Conservation (phyloP, 1,284 basidiomycete genomes). For the Ceratobasidium sp. region DNA sequence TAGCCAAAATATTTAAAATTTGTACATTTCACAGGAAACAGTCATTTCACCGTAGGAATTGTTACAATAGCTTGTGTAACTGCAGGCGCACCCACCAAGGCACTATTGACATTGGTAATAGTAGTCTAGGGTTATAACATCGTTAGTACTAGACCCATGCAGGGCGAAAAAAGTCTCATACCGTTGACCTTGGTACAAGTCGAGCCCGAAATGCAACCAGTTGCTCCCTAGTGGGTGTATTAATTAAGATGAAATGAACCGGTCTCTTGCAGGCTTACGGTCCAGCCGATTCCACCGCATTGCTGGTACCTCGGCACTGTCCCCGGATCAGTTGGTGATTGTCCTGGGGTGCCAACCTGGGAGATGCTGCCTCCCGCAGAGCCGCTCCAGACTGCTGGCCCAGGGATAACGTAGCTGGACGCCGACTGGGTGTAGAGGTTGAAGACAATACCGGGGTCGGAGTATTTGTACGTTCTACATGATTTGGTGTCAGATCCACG, state of each 20-base stretch:
- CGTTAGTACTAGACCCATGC: not conserved
- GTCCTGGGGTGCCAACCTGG: not conserved
- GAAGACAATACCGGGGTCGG: conserved; percentile 7
- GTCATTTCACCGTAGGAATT: too few relatives aligned
- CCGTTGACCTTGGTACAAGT: conserved; percentile 2
- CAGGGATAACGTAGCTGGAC: conserved; percentile 13
- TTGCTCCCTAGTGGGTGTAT: not conserved
- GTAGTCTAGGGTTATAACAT: not conserved
- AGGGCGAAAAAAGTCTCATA: not conserved
- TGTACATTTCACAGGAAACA: too few relatives aligned
- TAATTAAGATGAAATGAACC: not conserved
- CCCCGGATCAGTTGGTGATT: not conserved
- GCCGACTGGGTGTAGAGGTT: not conserved
- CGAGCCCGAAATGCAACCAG: not conserved
- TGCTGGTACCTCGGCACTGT: conserved; percentile 9
- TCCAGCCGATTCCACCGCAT: conserved; percentile 31
- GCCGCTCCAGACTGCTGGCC: conserved; percentile 14
- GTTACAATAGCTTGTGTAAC: too few relatives aligned
- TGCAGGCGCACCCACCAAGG: too few relatives aligned
- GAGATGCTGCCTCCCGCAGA: conserved; percentile 4
- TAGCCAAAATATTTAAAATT: too few relatives aligned
- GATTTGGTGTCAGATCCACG: not conserved
- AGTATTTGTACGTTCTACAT: not conserved
- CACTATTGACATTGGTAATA: not conserved
- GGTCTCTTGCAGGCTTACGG: not conserved